phyloP scores from a whole-genome alignment of 768 basidiomycete species.

The Lactifluus volemus region DNA sequence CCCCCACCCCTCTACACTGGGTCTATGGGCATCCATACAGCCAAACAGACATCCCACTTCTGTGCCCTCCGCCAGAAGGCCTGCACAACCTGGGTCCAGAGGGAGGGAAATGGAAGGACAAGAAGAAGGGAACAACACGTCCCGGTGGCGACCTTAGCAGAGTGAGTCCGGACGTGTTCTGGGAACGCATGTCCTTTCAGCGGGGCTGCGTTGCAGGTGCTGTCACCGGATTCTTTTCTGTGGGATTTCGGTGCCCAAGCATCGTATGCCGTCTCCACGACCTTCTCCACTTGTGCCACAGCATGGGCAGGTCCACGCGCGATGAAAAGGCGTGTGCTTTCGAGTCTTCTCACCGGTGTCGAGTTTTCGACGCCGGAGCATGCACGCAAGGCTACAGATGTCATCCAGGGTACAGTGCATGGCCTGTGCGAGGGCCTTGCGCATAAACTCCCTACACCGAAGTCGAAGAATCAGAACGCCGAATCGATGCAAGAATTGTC shows the following conservation, averaged over 20 bases:
- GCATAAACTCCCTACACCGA: background rate
- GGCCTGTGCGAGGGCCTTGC: constrained; percentile 62
- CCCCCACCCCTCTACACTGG: constrained; percentile 37
- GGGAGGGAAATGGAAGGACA: constrained; percentile 20
- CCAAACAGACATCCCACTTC: constrained; percentile 32
- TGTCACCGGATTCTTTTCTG: constrained; percentile 85
- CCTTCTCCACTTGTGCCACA: constrained; percentile 23
- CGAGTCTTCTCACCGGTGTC: constrained; percentile 56
- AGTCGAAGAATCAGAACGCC: constrained; percentile 1
- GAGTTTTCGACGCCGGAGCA: constrained; percentile 68
- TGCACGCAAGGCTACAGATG: constrained; percentile 59
- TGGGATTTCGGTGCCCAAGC: constrained; percentile 34
- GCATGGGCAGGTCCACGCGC: constrained; percentile 30
- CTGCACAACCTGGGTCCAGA: constrained; percentile 43
- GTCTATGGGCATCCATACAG: constrained; percentile 74
- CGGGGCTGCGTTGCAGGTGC: constrained; percentile 91
- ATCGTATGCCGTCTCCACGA: constrained; percentile 7
- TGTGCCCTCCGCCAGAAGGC: constrained; percentile 39
- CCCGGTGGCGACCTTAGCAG: constrained; percentile 45
- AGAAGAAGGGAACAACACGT: constrained; percentile 17
- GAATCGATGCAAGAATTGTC: too few species aligned
- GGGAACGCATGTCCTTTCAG: constrained; percentile 94
- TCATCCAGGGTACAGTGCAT: constrained; percentile 56
- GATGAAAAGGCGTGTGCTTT: constrained; percentile 61
- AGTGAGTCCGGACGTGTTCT: constrained; percentile 75